phyloP scores from a whole-genome alignment of 2,329 filamentous ascomycete species.

The Neopestalotiopsis sp. region DNA sequence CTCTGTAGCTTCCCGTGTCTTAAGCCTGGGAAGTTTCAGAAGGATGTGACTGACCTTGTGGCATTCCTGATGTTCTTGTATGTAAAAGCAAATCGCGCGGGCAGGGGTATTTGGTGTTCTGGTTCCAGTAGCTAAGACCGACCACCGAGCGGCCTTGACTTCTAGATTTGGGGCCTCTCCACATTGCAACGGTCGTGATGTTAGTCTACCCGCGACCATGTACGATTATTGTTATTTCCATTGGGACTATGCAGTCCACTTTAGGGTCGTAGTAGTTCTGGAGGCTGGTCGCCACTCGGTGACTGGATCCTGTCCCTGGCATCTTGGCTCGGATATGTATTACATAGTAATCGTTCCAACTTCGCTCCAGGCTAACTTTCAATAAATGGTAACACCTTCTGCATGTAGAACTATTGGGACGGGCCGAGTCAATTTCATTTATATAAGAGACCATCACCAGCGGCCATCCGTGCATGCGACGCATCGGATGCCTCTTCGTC shows the following conservation, averaged over 20 bases:
- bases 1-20: not conserved
- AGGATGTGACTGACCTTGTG: slow-evolving; percentile 1
- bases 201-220: not conserved
- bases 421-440: not conserved
- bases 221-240: not conserved
- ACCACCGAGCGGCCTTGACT: not conserved
- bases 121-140: not conserved
- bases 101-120: not conserved
- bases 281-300: not conserved
- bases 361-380: not conserved
- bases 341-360: not conserved
- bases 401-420: not conserved
- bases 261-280: not conserved
- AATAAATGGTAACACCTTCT: not conserved
- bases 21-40: not conserved
- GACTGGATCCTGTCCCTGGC: not conserved
- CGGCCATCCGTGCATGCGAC: not conserved
- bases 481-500: not conserved
- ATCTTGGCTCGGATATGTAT: not conserved
- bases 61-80: slow-evolving; percentile 3
- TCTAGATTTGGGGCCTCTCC: not conserved
- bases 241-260: slow-evolving; percentile 1
- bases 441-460: not conserved
- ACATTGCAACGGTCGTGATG: not conserved
- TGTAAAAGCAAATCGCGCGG: slow-evolving; percentile 1